Base-by-base conservation (phyloP, 2,329 filamentous ascomycete species). In the Nemania serpens region DNA sequence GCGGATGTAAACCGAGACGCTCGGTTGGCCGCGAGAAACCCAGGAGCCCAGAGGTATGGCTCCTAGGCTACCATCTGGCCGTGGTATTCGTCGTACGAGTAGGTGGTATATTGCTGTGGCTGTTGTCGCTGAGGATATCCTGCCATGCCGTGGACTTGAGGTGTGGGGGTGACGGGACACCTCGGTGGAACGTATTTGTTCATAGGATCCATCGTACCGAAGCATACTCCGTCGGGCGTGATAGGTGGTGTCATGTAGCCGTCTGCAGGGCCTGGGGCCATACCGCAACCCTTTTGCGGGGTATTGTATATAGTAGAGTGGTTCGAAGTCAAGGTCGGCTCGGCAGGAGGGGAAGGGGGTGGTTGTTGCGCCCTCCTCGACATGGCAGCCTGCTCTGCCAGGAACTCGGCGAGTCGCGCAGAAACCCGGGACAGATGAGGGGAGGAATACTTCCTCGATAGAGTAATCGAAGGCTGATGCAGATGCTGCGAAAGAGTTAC, bases 181-280 rank as follows among this genome's bases (percentile, higher is more conserved):
- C 85, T 79, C 20, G 82, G 81, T 17, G 82, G 79, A 33, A 81
- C 72, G 52, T 84, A 82, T 70, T 82, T 82, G 51, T 75, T 73
- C 69, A 76, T 75, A 7, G 72, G 73, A 39, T 75, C 75, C 49
- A 77, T 48, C 12, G 77, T 76, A 33, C 75, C 78, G 55, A 87
- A 87, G 68, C 79, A 81, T 53, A 84, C 81, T 7, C 86, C 85
- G 64, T 94, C 91, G 4, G 91, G 91, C 0, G 91, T 95, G 73
- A 95, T 94, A 1, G 91, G 91, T 25, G 91, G 91, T 15, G 91
- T 95, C 67, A 93, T 84, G 76, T 93, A 93, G 59, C 91, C 91
- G 67, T 91, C 84, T 39, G 87, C 85, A 65, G 87, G 83, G 53
- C 81, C 81, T 54, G 84, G 78, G n/a, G 79, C 77, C 53, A 84